Evolutionary conservation across 2,329 filamentous ascomycete genomes (phyloP).

Genomic region (Xylaria sp.): DNA sequence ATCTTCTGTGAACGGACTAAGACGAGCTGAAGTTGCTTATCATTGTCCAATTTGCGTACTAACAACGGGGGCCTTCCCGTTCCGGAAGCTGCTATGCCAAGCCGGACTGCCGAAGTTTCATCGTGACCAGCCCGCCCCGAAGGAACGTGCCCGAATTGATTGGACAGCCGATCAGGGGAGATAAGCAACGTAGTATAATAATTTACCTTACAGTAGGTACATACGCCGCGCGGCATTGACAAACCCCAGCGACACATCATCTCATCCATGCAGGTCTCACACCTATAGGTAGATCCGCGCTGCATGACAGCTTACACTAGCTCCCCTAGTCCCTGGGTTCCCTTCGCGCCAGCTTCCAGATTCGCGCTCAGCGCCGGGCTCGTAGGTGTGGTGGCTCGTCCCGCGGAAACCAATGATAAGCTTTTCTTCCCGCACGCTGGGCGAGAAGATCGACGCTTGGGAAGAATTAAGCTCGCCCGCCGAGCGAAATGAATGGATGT

Average conservation of each 20-base stretch:
- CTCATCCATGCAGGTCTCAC: background rate
- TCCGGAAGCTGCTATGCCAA: constrained; percentile 31
- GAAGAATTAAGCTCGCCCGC: background rate
- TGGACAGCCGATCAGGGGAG: constrained; percentile 37
- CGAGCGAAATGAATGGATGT: background rate
- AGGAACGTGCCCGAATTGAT: constrained; percentile 43
- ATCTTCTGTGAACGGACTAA: background rate
- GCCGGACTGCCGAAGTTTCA: constrained; percentile 21
- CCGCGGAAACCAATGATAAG: constrained; percentile 32
- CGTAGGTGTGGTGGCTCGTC: background rate
- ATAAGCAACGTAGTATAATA: constrained; percentile 5
- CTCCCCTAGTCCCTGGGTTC: constrained; percentile 11
- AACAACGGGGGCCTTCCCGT: constrained; percentile 29
- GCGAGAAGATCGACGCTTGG: background rate
- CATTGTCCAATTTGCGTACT: background rate
- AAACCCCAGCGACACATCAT: background rate
- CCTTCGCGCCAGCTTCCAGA: constrained; percentile 30
- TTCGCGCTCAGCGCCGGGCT: constrained; percentile 28
- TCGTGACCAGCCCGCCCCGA: background rate
- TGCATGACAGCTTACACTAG: background rate
- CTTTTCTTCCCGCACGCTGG: constrained; percentile 28
- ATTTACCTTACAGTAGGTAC: background rate
- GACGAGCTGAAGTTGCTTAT: constrained; percentile 9
- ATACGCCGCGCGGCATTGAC: background rate
- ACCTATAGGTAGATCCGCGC: background rate